These are phyloP conservation scores for Sanguinoderma infundibulare DNA, from an alignment of 1,284 basidiomycete species.

Conservation along the genomic window DNA sequence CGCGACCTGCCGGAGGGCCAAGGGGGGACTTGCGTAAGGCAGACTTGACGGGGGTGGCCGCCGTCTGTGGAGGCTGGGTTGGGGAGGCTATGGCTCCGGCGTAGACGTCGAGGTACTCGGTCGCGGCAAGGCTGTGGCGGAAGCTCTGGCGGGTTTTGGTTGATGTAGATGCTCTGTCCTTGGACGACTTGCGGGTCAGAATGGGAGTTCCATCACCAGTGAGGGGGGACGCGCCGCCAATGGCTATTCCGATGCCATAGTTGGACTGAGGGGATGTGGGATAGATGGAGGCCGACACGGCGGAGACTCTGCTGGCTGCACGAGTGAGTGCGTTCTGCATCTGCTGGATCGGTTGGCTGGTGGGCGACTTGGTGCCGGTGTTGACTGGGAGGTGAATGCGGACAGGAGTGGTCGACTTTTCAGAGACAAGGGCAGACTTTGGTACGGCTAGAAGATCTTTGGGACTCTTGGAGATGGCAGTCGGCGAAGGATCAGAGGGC, in stretches of 20 bases:
- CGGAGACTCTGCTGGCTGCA: slow-evolving; percentile 47
- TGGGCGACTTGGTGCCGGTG: slow-evolving; percentile 1
- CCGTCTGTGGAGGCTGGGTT: slow-evolving; percentile 37
- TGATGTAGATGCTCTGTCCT: slow-evolving; percentile 26
- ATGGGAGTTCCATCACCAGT: slow-evolving; percentile 49
- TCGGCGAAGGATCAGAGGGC: background rate
- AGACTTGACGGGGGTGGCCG: slow-evolving; percentile 31
- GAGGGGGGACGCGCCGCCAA: slow-evolving; percentile 45
- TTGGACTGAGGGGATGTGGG: slow-evolving; percentile 47
- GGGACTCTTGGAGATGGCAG: background rate
- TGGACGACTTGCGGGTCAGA: slow-evolving; percentile 32
- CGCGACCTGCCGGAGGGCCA: slow-evolving; percentile 47
- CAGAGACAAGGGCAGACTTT: background rate
- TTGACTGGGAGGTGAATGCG: slow-evolving; percentile 7
- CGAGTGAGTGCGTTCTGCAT: slow-evolving; percentile 26
- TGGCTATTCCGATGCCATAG: slow-evolving; percentile 47
- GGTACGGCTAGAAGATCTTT: background rate
- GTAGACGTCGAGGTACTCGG: slow-evolving; percentile 39
- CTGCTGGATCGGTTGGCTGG: slow-evolving; percentile 23
- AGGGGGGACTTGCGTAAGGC: slow-evolving; percentile 33
- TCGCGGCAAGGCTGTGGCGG: slow-evolving; percentile 31
- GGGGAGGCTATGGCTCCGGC: slow-evolving; percentile 54
- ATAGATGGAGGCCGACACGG: slow-evolving; percentile 57
- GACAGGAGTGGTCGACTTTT: slow-evolving; percentile 1
- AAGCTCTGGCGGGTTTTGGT: slow-evolving; percentile 26